Percentiles rank a stretch among this genome's conserved stretches.
These are phyloP conservation scores for Toxicodendron radicans DNA, from an alignment of 345 rosid species.

Conservation along the genomic window DNA sequence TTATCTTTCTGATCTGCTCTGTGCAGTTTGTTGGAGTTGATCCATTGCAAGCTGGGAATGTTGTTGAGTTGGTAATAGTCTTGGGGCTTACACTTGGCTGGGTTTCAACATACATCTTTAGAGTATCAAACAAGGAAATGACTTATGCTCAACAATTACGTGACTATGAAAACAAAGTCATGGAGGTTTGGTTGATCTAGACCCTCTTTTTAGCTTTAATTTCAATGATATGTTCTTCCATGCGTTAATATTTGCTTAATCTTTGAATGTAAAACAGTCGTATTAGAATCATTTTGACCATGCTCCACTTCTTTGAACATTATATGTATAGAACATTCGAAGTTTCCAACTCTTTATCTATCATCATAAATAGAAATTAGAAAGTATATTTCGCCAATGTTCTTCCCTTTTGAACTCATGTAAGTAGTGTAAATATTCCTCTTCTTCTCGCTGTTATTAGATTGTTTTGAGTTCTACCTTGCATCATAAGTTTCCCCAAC, in stretches of 20 bases:
- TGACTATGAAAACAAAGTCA: constrained; percentile 89
- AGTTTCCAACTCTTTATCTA: too few relatives aligned
- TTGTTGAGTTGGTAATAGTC: constrained; percentile 78
- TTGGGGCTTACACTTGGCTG: constrained; percentile 90
- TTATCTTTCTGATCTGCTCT: not conserved
- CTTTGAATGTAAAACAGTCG: too few relatives aligned
- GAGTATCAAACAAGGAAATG: constrained; percentile 98
- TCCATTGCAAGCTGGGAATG: constrained; percentile 89
- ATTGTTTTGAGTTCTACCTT: not conserved
- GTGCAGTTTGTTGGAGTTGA: constrained; percentile 81
- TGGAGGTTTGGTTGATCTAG: constrained; percentile 57
- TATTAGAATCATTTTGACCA: not conserved
- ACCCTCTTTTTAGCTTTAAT: not conserved
- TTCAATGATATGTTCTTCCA: not conserved
- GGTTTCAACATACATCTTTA: constrained; percentile 86
- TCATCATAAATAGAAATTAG: not conserved
- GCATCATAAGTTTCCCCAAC: not conserved
- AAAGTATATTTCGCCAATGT: not conserved
- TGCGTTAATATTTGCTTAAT: too few relatives aligned
- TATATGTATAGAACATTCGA: not conserved
- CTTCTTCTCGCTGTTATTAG: not conserved
- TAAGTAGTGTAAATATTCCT: not conserved
- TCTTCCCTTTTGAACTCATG: not conserved
- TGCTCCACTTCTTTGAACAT: not conserved
- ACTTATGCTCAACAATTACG: constrained; percentile 92